Percentiles rank a stretch among this genome's conserved stretches.
Evolutionary conservation across 768 basidiomycete genomes (phyloP).

Genomic region (Coprinopsis cinerea): DNA sequence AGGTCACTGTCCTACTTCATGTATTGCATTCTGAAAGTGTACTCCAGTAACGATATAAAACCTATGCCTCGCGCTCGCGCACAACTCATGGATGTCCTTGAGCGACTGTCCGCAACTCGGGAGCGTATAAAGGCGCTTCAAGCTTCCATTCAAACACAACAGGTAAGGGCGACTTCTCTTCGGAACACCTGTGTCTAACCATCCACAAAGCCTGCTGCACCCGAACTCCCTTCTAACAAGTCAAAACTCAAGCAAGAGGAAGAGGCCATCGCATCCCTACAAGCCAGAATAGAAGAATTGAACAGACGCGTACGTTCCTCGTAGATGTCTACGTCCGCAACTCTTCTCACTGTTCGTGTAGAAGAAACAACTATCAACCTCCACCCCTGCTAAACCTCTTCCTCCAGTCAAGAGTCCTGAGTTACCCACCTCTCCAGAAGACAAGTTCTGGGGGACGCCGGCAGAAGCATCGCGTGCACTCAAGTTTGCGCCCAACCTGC

Average conservation of each 20-base stretch:
- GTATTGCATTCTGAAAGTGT: slow-evolving; percentile 1
- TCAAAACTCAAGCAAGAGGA: slow-evolving; percentile 37
- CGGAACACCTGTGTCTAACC: slow-evolving; percentile 21
- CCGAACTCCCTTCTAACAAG: slow-evolving; percentile 20
- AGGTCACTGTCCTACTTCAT: slow-evolving; percentile 23
- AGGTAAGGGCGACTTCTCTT: slow-evolving; percentile 7
- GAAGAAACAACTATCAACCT: slow-evolving; percentile 17
- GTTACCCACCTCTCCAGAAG: slow-evolving; percentile 38
- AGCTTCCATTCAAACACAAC: slow-evolving; percentile 16
- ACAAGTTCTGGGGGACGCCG: slow-evolving; percentile 61
- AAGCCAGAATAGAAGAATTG: slow-evolving; percentile 31
- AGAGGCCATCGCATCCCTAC: slow-evolving; percentile 30
- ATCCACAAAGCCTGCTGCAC: slow-evolving; percentile 3
- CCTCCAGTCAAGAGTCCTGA: slow-evolving; percentile 1
- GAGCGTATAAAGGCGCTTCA: slow-evolving; percentile 28
- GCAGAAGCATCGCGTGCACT: slow-evolving; percentile 48
- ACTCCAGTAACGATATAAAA: slow-evolving; percentile 34
- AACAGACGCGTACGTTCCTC: slow-evolving; percentile 31
- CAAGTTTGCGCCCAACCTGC: slow-evolving; percentile 55
- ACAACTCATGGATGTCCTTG: slow-evolving; percentile 38
- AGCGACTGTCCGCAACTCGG: slow-evolving; percentile 32
- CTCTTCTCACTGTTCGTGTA: slow-evolving; percentile 14
- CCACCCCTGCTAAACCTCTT: slow-evolving; percentile 1
- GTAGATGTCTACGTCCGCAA: background rate
- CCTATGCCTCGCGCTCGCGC: slow-evolving; percentile 47